Evolutionary conservation across 2,329 filamentous ascomycete species (phyloP).

Genomic region (Epichloe elymi): DNA sequence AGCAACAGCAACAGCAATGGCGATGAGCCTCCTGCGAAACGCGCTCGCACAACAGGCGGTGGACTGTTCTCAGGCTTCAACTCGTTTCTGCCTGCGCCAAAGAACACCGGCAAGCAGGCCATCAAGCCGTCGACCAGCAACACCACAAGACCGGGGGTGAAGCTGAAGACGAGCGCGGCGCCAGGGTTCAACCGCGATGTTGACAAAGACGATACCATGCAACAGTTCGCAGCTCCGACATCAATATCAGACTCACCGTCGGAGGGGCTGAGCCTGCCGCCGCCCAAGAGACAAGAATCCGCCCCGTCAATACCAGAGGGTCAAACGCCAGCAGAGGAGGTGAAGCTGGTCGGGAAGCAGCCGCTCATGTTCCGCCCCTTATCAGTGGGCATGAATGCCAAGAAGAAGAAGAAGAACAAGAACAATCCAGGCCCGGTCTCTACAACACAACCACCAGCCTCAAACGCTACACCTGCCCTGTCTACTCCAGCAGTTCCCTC

Average conservation of each 20-base stretch:
- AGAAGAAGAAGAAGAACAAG: constrained; percentile 54
- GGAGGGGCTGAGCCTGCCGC: constrained; percentile 22
- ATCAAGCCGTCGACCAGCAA: constrained; percentile 13
- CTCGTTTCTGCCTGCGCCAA: constrained; percentile 74
- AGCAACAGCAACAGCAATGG: constrained; percentile 9
- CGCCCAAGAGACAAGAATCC: constrained; percentile 26
- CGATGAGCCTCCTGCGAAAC: constrained; percentile 51
- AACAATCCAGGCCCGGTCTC: constrained; percentile 7
- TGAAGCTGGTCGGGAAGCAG: constrained; percentile 63
- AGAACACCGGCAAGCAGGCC: constrained; percentile 33
- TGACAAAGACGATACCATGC: constrained; percentile 11
- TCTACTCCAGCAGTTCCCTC: constrained; percentile 4
- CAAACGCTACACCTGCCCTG: constrained; percentile 4
- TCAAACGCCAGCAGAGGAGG: constrained; percentile 46
- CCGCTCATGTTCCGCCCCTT: constrained; percentile 81
- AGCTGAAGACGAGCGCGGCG: constrained; percentile 69
- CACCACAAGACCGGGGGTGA: constrained; percentile 32
- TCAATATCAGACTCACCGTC: constrained; percentile 1
- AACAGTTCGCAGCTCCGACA: constrained; percentile 5
- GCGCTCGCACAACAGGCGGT: constrained; percentile 41
- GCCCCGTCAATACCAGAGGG: constrained; percentile 40
- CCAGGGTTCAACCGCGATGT: constrained; percentile 63
- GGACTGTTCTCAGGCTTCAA: constrained; percentile 72
- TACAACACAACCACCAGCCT: constrained; percentile 3
- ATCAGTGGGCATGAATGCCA: constrained; percentile 64